Evolutionary conservation across 2,329 filamentous ascomycete species (phyloP).

Genomic region (Fusarium sp.): DNA sequence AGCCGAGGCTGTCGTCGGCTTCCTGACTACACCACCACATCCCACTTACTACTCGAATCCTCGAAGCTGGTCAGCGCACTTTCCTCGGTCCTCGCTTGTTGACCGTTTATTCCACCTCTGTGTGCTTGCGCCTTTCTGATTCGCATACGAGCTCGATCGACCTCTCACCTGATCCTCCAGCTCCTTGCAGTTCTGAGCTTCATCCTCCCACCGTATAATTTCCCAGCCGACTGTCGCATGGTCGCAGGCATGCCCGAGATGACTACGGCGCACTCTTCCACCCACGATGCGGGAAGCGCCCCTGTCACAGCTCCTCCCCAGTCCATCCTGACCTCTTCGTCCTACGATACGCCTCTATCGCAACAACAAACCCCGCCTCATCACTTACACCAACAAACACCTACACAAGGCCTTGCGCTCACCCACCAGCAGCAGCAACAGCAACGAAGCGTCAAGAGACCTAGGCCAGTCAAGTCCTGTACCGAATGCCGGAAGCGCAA

Average conservation of each 20-base stretch:
- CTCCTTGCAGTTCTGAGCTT: slow-evolving; percentile 13
- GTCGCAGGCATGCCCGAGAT: slow-evolving; percentile 32
- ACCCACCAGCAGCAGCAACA: slow-evolving; percentile 50
- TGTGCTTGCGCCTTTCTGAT: slow-evolving; percentile 17
- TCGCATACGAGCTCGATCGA: slow-evolving; percentile 17
- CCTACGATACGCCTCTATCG: slow-evolving; percentile 46
- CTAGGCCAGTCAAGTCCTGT: slow-evolving; percentile 68
- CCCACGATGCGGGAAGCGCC: slow-evolving; percentile 43
- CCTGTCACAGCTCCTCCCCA: slow-evolving; percentile 34
- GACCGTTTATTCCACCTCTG: slow-evolving; percentile 15
- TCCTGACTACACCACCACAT: slow-evolving; percentile 37
- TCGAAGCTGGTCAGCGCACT: slow-evolving; percentile 24
- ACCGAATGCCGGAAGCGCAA: slow-evolving; percentile 70
- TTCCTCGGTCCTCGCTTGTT: slow-evolving; percentile 24
- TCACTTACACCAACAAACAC: slow-evolving; percentile 48
- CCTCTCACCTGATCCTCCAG: slow-evolving; percentile 11
- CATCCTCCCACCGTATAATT: slow-evolving; percentile 12
- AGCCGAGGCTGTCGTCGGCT: slow-evolving; percentile 42
- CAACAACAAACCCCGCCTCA: slow-evolving; percentile 49
- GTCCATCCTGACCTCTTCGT: slow-evolving; percentile 36
- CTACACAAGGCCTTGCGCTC: slow-evolving; percentile 42
- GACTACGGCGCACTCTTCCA: slow-evolving; percentile 45
- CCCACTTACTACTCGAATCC: slow-evolving; percentile 23
- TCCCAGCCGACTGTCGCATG: slow-evolving; percentile 15
- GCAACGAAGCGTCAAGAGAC: slow-evolving; percentile 65